Evolutionary conservation across 176 grass and related monocot species (phyloP), one percentile per base, ranked within the genome.

Genomic region (Pontederia paniculata): DNA sequence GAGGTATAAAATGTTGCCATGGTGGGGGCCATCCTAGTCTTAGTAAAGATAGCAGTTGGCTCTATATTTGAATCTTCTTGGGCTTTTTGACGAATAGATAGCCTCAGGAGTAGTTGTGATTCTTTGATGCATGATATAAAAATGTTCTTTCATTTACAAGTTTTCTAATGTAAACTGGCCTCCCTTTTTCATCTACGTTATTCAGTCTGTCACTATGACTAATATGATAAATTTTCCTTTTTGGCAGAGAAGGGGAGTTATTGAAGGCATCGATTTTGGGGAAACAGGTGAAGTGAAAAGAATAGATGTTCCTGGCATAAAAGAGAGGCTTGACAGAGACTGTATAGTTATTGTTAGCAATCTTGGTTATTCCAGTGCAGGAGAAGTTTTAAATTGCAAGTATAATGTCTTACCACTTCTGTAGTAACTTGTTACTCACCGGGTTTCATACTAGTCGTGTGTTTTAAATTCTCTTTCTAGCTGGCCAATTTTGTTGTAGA

Each of bases 261-360:
- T 78, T 72, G 63, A 63, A 72, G 78, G 75, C n/a, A 64, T 78
- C 60, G 84, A 87, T 57, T 87, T 78, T 75, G 84, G 84, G 65
- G 77, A 74, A 63, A 87, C 84, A 20, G 89, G 91, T 58, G 91
- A 96, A 89, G 91, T 96, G 57, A 96, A 96, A 65, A 86, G 82
- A 74, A 81, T 96, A 70, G 77, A 96, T 67, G 86, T 81, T 74
- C 75, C 82, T 18, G 76, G 67, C 23, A 81, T 81, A 52, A 66
- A 18, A 71, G 73, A 81, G 65, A 81, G 78, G 62, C 60, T 81
- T 12, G 72, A 81, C 18, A 66, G 49, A 21, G 78, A 72, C 68
- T 74, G 71, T 55, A 81, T 81, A 23, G 78, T 81, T 14, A 21
- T 76, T 42, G 73, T 81, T 18, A 81, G 78, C 78, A 81, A 81